Conservation (phyloP, 352 stramenopile species). For the Blastocystis sp. region DNA sequence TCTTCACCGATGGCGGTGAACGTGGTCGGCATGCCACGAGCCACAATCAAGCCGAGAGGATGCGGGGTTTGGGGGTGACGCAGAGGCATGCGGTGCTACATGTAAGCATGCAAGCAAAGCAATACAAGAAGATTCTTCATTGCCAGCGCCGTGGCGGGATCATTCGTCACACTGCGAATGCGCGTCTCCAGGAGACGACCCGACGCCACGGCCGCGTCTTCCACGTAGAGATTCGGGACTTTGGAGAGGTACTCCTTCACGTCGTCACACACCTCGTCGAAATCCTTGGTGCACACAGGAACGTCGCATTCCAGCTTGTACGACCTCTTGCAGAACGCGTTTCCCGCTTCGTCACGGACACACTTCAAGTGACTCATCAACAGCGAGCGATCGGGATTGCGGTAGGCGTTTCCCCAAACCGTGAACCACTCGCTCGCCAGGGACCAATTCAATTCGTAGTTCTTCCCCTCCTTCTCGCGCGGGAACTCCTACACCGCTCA, state of each 20-base stretch:
- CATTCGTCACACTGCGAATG: constrained; percentile 65
- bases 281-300: constrained; percentile 16
- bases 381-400: constrained; percentile 36
- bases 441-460: constrained; percentile 73
- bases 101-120: not conserved
- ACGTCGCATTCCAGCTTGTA: constrained; percentile 57
- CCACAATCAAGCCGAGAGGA: constrained; percentile 61
- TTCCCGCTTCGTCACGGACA: constrained; percentile 27
- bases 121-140: constrained; percentile 63
- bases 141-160: constrained; percentile 42
- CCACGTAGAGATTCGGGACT: constrained; percentile 70
- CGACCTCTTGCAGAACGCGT: constrained; percentile 54
- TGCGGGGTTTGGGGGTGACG: constrained; percentile 57
- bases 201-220: constrained; percentile 66
- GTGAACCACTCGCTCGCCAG: constrained; percentile 72
- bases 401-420: constrained; percentile 68
- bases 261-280: constrained; percentile 67
- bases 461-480: constrained; percentile 30
- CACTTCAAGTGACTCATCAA: constrained; percentile 59
- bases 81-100: constrained; percentile 60
- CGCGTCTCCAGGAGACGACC: constrained; percentile 29
- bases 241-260: constrained; percentile 73
- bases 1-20: constrained; percentile 69
- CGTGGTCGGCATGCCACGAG: constrained; percentile 17
- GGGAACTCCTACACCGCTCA: constrained; percentile 58